Evolutionary conservation across 208 protist species (phyloP).

Genomic region (Trypanosoma grayi): DNA sequence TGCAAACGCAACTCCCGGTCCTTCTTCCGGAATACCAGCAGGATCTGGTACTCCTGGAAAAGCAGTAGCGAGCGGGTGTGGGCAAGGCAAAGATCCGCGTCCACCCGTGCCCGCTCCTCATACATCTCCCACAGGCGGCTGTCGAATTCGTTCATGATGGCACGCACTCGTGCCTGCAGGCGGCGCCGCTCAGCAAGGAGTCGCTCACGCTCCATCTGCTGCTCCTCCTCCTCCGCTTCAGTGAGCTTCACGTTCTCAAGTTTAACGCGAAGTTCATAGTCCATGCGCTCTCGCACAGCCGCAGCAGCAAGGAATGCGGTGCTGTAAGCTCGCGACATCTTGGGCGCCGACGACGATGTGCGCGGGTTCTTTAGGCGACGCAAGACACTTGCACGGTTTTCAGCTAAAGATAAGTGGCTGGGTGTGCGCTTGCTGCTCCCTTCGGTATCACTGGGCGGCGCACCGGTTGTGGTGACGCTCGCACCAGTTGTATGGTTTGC

Average conservation of each 20-base stretch:
- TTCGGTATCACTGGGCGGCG: background rate
- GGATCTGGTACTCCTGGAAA: constrained; percentile 93
- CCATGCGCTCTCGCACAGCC: constrained; percentile 76
- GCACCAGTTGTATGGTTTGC: constrained; percentile 20
- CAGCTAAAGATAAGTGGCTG: background rate
- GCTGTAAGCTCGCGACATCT: constrained; percentile 31
- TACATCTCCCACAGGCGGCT: constrained; percentile 67
- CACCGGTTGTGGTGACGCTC: background rate
- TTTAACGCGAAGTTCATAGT: constrained; percentile 73
- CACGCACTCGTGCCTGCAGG: constrained; percentile 41
- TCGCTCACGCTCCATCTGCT: constrained; percentile 46
- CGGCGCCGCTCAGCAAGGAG: constrained; percentile 69
- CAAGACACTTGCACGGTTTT: background rate
- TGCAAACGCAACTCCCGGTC: constrained; percentile 75
- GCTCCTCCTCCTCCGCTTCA: constrained; percentile 83
- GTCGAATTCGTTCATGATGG: constrained; percentile 76
- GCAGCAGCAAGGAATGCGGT: constrained; percentile 38
- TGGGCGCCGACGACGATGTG: constrained; percentile 23
- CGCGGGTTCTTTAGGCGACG: constrained; percentile 1
- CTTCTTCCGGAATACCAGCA: constrained; percentile 92
- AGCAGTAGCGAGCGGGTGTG: constrained; percentile 91
- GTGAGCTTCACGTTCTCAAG: constrained; percentile 80
- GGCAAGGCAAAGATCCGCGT: constrained; percentile 93
- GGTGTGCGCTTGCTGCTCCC: background rate
- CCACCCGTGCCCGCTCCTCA: constrained; percentile 82